A percentile compares a stretch with the other conserved stretches of the same genome.
Evolutionary conservation across 176 grass and related monocot genomes (phyloP).

Genomic region (Oryza glumipatula): DNA sequence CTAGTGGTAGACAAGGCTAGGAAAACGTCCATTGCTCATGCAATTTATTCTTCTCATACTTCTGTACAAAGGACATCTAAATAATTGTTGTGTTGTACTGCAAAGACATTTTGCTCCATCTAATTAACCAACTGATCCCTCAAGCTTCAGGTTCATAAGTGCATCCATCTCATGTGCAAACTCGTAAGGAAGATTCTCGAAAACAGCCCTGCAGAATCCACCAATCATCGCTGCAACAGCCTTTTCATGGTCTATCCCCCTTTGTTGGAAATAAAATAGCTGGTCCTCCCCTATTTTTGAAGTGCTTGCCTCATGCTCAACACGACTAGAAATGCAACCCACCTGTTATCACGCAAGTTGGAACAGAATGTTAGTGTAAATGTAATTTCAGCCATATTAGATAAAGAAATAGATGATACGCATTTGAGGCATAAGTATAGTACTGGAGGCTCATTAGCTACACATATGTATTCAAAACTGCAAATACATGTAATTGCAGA

Average conservation of each 20-base stretch:
- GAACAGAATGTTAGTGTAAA: constrained; percentile 4
- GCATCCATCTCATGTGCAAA: constrained; percentile 91
- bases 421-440: neutral
- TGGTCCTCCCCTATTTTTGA: constrained; percentile 99
- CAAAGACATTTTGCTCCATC: neutral
- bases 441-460: neutral
- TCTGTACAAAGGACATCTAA: constrained; percentile 50
- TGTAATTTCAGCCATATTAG: neutral
- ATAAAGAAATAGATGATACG: neutral
- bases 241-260: constrained; percentile 94
- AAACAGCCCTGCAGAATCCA: constrained; percentile 91
- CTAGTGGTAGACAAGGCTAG: constrained; percentile 17
- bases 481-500: neutral
- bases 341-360: constrained; percentile 57
- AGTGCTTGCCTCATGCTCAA: constrained; percentile 98
- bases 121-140: constrained; percentile 93
- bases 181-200: constrained; percentile 85
- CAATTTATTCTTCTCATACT: constrained; percentile 45
- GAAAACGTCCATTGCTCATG: constrained; percentile 7
- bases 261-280: constrained; percentile 98
- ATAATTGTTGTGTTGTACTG: constrained; percentile 26
- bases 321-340: constrained; percentile 62
- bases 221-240: constrained; percentile 96
- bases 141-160: constrained; percentile 95
- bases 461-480: neutral